Base-by-base conservation (phyloP, 2,329 filamentous ascomycete species). In the Botrytis cinerea region DNA sequence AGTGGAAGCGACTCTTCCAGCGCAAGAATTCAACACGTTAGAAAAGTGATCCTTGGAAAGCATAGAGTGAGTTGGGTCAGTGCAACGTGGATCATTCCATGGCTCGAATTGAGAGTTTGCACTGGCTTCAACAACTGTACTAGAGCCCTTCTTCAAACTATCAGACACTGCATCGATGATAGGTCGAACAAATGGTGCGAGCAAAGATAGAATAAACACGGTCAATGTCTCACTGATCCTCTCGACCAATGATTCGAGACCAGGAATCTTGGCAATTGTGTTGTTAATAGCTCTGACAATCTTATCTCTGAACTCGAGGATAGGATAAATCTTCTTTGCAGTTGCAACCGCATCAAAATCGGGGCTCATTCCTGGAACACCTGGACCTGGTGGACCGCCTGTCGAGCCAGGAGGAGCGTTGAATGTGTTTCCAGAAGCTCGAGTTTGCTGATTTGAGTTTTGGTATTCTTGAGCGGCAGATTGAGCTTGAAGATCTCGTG, bases 201-300 rank as follows among this genome's bases (percentile, higher is more conserved):
- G 87, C 1, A 99, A 88, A 9, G 94, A 95, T 75, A 99, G 88
- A 69, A 99, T 89, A 81, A 98, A 98, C 10, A 97, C 87, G 0
- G 95, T 97, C 59, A 99, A 86, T 1, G 93, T 95, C 84, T 99
- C 96, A 73, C 92, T 93, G 79, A 99, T 97, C 78, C 94, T 95
- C 76, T 98, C 95, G 35, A 98, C 89, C 32, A 97, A 85, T 75
- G 91, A 88, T 83, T 97, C 94, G 5, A 98, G 86, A 0, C 95
- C 95, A 0, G 95, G 95, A 57, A 98, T 92, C 84, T 96, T 97
- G 78, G 94, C 90, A 76, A 98, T 93, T 71, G 94, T 91, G 54
- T 89, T 88, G 79, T 91, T 94, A 82, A 98, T 94, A 18, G 91
- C 89, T 78, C 93, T 93, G 69, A 98, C 95, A 72, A 99, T 94